A percentile compares a stretch with the other conserved stretches of the same genome.
These are phyloP conservation scores for Cladosporium velox DNA, from an alignment of 2,329 filamentous ascomycete species.

Conservation along the genomic window DNA sequence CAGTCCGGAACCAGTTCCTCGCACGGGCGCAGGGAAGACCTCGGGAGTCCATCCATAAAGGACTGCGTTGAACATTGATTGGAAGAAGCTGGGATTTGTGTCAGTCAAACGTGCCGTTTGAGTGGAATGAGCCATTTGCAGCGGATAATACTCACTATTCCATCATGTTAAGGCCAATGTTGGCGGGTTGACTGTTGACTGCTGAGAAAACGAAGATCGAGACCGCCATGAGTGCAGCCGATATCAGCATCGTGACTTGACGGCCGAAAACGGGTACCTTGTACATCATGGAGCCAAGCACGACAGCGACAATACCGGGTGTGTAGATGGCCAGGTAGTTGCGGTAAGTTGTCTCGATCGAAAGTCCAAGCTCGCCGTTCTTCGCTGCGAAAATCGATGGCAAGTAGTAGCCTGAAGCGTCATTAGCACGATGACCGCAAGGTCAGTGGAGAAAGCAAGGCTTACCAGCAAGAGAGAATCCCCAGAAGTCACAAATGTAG, in stretches of 20 bases:
- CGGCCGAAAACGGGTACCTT: slow-evolving; percentile 46
- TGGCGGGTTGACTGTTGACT: slow-evolving; percentile 49
- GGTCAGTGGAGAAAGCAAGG: not conserved
- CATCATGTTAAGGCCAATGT: slow-evolving; percentile 54
- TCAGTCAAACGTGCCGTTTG: not conserved
- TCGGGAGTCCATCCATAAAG: slow-evolving; percentile 57
- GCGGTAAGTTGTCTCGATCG: slow-evolving; percentile 53
- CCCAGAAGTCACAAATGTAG: slow-evolving; percentile 55
- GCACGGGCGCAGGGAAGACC: slow-evolving; percentile 53
- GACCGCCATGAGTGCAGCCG: slow-evolving; percentile 46
- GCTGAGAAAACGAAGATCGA: slow-evolving; percentile 49
- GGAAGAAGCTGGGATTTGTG: slow-evolving; percentile 43
- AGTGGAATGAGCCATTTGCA: too few relatives aligned
- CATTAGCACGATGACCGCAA: not conserved
- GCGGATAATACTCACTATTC: slow-evolving; percentile 40
- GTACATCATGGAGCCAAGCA: slow-evolving; percentile 54
- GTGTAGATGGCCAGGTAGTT: slow-evolving; percentile 58
- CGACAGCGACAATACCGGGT: slow-evolving; percentile 54
- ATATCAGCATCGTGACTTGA: slow-evolving; percentile 50
- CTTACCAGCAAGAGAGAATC: slow-evolving; percentile 50
- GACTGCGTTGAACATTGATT: slow-evolving; percentile 55
- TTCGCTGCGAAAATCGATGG: slow-evolving; percentile 56
- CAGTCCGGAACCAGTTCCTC: slow-evolving; percentile 57
- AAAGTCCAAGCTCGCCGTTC: slow-evolving; percentile 48
- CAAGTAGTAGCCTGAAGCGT: slow-evolving; percentile 46